A percentile compares a stretch with the other conserved stretches of the same genome.
These are phyloP conservation scores for Rhododendron ovatum DNA, from an alignment of 148 eudicot species.

Conservation along the genomic window DNA sequence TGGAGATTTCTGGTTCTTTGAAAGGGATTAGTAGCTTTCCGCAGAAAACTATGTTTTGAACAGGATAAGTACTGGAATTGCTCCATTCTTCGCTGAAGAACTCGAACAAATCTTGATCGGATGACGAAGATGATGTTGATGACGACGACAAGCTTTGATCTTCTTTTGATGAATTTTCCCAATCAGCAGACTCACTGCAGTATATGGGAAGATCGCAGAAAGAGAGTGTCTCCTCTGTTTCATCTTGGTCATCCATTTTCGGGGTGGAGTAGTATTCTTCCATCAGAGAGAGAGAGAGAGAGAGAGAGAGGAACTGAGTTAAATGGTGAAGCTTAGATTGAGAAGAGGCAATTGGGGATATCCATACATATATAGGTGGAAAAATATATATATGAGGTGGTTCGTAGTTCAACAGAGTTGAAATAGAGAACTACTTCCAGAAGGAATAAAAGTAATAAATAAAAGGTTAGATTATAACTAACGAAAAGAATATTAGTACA, in stretches of 20 bases:
- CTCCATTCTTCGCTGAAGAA: slow-evolving; percentile 26
- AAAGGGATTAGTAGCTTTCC: slow-evolving; percentile 6
- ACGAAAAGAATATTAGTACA: background rate
- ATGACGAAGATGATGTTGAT: background rate
- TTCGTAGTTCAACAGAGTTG: background rate
- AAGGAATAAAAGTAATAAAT: background rate
- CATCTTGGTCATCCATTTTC: background rate
- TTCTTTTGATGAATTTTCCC: background rate
- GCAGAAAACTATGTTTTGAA: slow-evolving; percentile 17
- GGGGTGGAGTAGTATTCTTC: background rate
- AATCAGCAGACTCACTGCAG: slow-evolving; percentile 6
- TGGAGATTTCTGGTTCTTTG: background rate
- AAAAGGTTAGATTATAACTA: background rate
- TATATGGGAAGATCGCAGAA: slow-evolving; percentile 25
- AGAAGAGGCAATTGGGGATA: background rate
- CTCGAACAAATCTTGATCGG: slow-evolving; percentile 25
- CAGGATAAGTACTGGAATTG: background rate
- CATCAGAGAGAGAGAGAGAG: slow-evolving; percentile 3
- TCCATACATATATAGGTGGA: background rate
- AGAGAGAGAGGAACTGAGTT: background rate
- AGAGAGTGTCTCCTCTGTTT: slow-evolving; percentile 27
- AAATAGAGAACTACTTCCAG: background rate
- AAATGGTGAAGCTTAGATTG: background rate
- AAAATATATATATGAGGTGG: background rate
- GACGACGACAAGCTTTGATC: slow-evolving; percentile 2